Conservation (phyloP, 2,329 filamentous ascomycete genomes). For the Stachybotrys chlorohalonatus region DNA sequence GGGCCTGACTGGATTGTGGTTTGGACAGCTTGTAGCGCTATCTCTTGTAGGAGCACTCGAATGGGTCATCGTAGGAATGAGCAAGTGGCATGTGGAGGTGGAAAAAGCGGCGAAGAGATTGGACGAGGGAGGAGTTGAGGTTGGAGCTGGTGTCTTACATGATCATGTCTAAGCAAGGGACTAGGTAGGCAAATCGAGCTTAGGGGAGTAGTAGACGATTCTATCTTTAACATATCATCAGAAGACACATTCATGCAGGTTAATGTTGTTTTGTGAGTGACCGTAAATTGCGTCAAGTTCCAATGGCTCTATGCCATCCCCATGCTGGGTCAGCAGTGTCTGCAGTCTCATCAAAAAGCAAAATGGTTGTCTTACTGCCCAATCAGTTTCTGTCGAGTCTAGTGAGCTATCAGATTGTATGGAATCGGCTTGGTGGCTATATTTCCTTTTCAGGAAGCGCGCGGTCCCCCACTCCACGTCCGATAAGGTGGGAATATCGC, state of each 20-base stretch:
- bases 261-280: too few relatives aligned
- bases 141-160: background rate
- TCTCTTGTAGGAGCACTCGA: constrained; percentile 72
- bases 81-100: constrained; percentile 55
- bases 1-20: constrained; percentile 73
- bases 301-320: too few relatives aligned
- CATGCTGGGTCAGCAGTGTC: too few relatives aligned
- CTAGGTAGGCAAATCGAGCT: background rate
- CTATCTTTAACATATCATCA: too few relatives aligned
- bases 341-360: too few relatives aligned
- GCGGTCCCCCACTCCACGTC: background rate
- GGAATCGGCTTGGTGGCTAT: background rate
- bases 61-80: constrained; percentile 70
- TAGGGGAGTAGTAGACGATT: too few relatives aligned
- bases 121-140: constrained; percentile 8
- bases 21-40: constrained; percentile 72
- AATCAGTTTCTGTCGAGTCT: too few relatives aligned
- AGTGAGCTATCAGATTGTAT: background rate
- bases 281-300: too few relatives aligned
- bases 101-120: constrained; percentile 14
- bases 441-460: background rate
- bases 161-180: background rate
- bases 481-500: too few relatives aligned
- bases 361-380: too few relatives aligned
- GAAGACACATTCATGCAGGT: too few relatives aligned